Evolutionary conservation across 1,284 basidiomycete species (phyloP).

Genomic region (Earliella scabrosa): DNA sequence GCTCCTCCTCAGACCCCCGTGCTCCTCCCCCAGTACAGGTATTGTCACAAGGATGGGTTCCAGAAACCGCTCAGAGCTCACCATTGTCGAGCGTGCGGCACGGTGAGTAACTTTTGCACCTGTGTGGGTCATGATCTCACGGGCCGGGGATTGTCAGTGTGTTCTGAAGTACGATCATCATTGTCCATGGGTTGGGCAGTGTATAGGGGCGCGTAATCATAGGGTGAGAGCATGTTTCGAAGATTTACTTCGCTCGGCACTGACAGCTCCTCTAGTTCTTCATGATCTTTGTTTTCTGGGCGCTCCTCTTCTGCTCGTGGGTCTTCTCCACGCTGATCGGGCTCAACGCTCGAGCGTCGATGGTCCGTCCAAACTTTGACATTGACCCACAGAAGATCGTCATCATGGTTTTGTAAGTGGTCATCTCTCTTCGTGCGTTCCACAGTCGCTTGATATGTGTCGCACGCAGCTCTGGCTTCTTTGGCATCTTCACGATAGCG

Average conservation of each 20-base stretch:
- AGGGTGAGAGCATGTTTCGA: slow-evolving; percentile 1
- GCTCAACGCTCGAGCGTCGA: slow-evolving; percentile 42
- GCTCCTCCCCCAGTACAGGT: slow-evolving; percentile 59
- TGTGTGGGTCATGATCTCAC: not conserved
- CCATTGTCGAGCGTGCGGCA: slow-evolving; percentile 78
- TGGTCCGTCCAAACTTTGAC: slow-evolving; percentile 17
- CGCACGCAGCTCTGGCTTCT: slow-evolving; percentile 57
- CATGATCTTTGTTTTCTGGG: slow-evolving; percentile 70
- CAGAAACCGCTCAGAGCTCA: slow-evolving; percentile 75
- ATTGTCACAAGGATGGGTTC: slow-evolving; percentile 59
- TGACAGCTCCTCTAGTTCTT: slow-evolving; percentile 59
- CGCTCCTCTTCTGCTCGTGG: slow-evolving; percentile 59
- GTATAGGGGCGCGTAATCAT: slow-evolving; percentile 82
- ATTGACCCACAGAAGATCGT: slow-evolving; percentile 72
- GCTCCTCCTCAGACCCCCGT: slow-evolving; percentile 51
- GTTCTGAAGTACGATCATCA: slow-evolving; percentile 80
- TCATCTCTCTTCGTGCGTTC: too few relatives aligned
- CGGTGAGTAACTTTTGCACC: slow-evolving; percentile 44
- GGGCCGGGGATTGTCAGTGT: slow-evolving; percentile 47
- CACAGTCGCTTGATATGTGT: too few relatives aligned
- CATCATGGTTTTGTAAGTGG: slow-evolving; percentile 62
- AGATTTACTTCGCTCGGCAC: not conserved
- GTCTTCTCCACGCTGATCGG: slow-evolving; percentile 59
- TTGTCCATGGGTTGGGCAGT: slow-evolving; percentile 84
- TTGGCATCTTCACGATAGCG: slow-evolving; percentile 68